Evolutionary conservation across 352 stramenopile species (phyloP).

Genomic region (Globisporangium cederbergense): DNA sequence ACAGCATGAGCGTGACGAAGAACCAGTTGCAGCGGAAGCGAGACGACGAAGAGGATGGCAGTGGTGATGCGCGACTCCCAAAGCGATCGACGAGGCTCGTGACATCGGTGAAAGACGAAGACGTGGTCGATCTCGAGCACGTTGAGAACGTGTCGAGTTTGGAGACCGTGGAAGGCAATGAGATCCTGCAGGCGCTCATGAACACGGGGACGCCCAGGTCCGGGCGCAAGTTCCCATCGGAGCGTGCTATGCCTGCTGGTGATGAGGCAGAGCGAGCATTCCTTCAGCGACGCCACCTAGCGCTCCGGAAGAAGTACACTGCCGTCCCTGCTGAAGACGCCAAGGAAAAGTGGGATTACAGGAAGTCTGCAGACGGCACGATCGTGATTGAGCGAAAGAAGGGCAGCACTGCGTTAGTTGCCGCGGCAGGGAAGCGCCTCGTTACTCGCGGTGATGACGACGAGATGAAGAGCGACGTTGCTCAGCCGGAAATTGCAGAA

Average conservation of each 20-base stretch:
- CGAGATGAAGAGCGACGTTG: neutral
- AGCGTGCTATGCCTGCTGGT: conserved; percentile 37
- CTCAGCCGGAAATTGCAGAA: neutral
- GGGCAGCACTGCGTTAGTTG: neutral
- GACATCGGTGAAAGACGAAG: conserved; percentile 24
- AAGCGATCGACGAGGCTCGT: conserved; percentile 9
- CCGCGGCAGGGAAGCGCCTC: neutral
- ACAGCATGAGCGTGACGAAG: conserved; percentile 17
- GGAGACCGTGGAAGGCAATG: conserved; percentile 65
- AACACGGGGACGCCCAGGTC: conserved; percentile 35
- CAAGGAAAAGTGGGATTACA: conserved; percentile 24
- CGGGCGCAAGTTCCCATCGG: conserved; percentile 44
- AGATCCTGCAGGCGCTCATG: conserved; percentile 53
- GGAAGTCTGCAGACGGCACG: conserved; percentile 3
- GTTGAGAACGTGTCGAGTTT: conserved; percentile 33
- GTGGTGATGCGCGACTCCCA: conserved; percentile 16
- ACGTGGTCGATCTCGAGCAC: conserved; percentile 41
- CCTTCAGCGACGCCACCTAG: conserved; percentile 41
- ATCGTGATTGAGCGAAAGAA: conserved; percentile 21
- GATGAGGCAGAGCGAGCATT: conserved; percentile 50
- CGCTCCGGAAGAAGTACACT: conserved; percentile 35
- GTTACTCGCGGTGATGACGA: neutral
- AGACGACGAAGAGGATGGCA: conserved; percentile 5
- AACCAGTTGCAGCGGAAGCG: conserved; percentile 13
- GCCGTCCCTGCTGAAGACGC: conserved; percentile 19